Percentiles rank a stretch among this genome's conserved stretches.
These are phyloP conservation scores for Moesziomyces parantarcticus DNA, from an alignment of 1,284 basidiomycete species.

Conservation along the genomic window DNA sequence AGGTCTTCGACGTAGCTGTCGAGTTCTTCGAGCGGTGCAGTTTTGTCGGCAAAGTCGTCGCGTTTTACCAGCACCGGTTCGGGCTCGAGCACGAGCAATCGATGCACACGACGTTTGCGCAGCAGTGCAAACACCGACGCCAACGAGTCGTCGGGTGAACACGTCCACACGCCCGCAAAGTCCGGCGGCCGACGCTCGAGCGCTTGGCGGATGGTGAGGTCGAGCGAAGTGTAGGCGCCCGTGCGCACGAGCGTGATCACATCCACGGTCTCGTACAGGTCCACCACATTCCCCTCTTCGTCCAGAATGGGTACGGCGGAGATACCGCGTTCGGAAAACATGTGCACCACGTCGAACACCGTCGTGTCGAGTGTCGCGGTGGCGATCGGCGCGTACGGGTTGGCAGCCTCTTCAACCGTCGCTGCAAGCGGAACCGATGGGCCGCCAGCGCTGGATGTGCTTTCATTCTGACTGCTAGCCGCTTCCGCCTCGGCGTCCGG, in stretches of 20 bases:
- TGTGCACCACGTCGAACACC: slow-evolving; percentile 97
- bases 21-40: slow-evolving; percentile 34
- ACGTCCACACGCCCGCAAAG: slow-evolving; percentile 95
- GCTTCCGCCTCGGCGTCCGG: not conserved
- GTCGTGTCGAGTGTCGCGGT: slow-evolving; percentile 91
- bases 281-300: slow-evolving; percentile 90
- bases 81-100: slow-evolving; percentile 71
- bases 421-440: not conserved
- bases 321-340: slow-evolving; percentile 95
- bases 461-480: slow-evolving; percentile 10
- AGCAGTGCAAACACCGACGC: slow-evolving; percentile 91
- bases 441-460: not conserved
- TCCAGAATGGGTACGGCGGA: slow-evolving; percentile 97
- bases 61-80: slow-evolving; percentile 8
- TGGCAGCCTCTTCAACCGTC: not conserved
- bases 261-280: slow-evolving; percentile 98
- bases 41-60: slow-evolving; percentile 4
- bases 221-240: slow-evolving; percentile 91
- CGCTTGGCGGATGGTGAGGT: slow-evolving; percentile 93
- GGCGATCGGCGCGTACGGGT: slow-evolving; percentile 85
- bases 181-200: slow-evolving; percentile 86
- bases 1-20: slow-evolving; percentile 36
- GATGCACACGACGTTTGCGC: slow-evolving; percentile 91
- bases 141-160: slow-evolving; percentile 91
- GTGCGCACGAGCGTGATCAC: slow-evolving; percentile 86